phyloP scores from a whole-genome alignment of 345 rosid genomes.

The Gossypium bickii region DNA sequence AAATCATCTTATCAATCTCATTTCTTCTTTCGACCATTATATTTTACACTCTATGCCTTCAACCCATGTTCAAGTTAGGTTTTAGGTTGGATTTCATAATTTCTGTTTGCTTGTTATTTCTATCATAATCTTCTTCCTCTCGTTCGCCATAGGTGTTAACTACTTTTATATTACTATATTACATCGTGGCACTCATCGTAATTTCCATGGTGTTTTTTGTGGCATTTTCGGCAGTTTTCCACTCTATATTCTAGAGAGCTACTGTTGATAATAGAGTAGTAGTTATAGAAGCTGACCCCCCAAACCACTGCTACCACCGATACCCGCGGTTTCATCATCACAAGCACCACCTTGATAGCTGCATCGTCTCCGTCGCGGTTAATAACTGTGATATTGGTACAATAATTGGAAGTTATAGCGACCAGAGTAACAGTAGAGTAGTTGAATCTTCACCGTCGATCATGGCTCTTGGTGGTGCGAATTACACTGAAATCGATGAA shows the following conservation, averaged over 20 bases:
- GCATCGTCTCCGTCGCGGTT: conserved; percentile 17
- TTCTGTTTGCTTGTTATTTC: conserved; percentile 21
- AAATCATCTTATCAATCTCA: too few relatives aligned
- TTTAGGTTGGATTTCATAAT: conserved; percentile 29
- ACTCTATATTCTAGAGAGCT: conserved; percentile 95
- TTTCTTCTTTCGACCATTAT: background rate
- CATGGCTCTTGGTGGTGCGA: conserved; percentile 69
- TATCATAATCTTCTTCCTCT: background rate
- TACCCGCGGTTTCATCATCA: conserved; percentile 38
- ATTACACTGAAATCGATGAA: conserved; percentile 72
- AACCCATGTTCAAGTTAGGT: conserved; percentile 24
- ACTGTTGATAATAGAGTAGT: conserved; percentile 46
- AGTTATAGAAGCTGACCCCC: conserved; percentile 41
- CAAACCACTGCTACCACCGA: conserved; percentile 20
- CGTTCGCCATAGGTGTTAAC: background rate
- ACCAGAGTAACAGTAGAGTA: conserved; percentile 17
- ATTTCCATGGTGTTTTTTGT: conserved; percentile 37
- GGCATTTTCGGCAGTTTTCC: conserved; percentile 49
- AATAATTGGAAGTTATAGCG: conserved; percentile 19
- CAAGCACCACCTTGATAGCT: conserved; percentile 39
- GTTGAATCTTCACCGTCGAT: conserved; percentile 24
- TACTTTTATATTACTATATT: background rate
- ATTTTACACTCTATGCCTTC: background rate
- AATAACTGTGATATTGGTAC: conserved; percentile 18
- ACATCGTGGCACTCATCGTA: conserved; percentile 21